Conservation (phyloP, 257 asterid species). For the Cinchona pubescens region DNA sequence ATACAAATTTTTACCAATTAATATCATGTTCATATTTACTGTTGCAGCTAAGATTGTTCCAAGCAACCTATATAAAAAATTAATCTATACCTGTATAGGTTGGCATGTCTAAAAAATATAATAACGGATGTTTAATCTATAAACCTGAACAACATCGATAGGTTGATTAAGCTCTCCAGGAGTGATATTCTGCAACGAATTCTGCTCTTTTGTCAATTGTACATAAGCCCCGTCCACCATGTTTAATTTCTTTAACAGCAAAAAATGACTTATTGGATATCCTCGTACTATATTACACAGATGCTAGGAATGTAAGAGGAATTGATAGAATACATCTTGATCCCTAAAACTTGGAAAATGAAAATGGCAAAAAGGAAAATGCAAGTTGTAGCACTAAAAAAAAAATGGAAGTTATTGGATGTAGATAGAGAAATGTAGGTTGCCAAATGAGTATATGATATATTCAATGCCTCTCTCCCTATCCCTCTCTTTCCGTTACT, state of each 20-base stretch:
- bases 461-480: neutral
- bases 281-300: neutral
- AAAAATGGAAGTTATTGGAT: neutral
- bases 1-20: too few relatives aligned
- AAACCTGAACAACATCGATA: constrained; percentile 60
- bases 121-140: neutral
- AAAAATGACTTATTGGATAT: neutral
- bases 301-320: neutral
- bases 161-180: constrained; percentile 85
- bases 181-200: constrained; percentile 43
- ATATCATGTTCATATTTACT: neutral
- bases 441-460: too few relatives aligned
- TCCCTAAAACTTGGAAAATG: neutral
- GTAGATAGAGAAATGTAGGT: too few relatives aligned
- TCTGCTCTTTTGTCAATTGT: constrained; percentile 57
- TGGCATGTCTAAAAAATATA: too few relatives aligned
- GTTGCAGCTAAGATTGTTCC: neutral
- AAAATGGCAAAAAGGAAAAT: neutral
- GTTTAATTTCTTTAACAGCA: neutral
- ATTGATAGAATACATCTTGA: neutral
- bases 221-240: constrained; percentile 40
- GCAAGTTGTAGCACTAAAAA: neutral
- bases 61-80: neutral
- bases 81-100: neutral
- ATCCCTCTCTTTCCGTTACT: neutral